Percentiles rank a stretch among this genome's conserved stretches.
Evolutionary conservation across 805 yeast species (phyloP).

Genomic region (Cyberlindnera petersonii): DNA sequence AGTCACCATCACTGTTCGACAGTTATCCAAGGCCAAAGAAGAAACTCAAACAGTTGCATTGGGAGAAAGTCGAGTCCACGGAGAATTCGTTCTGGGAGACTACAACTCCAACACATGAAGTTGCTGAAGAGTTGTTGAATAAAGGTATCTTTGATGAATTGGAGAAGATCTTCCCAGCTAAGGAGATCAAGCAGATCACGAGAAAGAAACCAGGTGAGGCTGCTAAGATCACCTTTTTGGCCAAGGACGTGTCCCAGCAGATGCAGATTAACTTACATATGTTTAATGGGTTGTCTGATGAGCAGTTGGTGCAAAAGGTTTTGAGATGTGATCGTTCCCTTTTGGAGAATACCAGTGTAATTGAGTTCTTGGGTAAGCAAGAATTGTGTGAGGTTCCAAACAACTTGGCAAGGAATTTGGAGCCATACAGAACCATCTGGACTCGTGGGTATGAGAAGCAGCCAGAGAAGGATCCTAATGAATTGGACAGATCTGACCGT

Average conservation of each 20-base stretch:
- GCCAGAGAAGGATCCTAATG: conserved; percentile 53
- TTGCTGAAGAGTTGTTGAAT: conserved; percentile 47
- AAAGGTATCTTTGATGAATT: conserved; percentile 65
- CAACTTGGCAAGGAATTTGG: conserved; percentile 49
- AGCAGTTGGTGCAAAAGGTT: conserved; percentile 50
- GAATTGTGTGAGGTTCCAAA: conserved; percentile 58
- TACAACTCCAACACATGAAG: conserved; percentile 35
- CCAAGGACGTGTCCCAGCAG: conserved; percentile 73
- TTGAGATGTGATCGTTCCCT: conserved; percentile 58
- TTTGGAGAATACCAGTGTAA: conserved; percentile 48
- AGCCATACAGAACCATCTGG: conserved; percentile 59
- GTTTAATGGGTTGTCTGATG: conserved; percentile 50
- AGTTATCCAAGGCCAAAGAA: conserved; percentile 46
- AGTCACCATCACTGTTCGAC: conserved; percentile 27
- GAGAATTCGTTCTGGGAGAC: conserved; percentile 62
- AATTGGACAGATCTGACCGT: conserved; percentile 65
- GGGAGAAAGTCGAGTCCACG: conserved; percentile 68
- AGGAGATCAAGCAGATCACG: conserved; percentile 34
- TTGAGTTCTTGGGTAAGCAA: conserved; percentile 70
- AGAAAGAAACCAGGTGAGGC: conserved; percentile 40
- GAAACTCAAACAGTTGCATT: conserved; percentile 73
- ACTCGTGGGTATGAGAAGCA: conserved; percentile 29
- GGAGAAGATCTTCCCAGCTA: conserved; percentile 51
- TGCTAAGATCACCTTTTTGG: conserved; percentile 50
- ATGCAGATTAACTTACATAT: conserved; percentile 74